These are phyloP conservation scores for Wickerhamomyces pijperi DNA, from an alignment of 805 yeast genomes.

Conservation along the genomic window DNA sequence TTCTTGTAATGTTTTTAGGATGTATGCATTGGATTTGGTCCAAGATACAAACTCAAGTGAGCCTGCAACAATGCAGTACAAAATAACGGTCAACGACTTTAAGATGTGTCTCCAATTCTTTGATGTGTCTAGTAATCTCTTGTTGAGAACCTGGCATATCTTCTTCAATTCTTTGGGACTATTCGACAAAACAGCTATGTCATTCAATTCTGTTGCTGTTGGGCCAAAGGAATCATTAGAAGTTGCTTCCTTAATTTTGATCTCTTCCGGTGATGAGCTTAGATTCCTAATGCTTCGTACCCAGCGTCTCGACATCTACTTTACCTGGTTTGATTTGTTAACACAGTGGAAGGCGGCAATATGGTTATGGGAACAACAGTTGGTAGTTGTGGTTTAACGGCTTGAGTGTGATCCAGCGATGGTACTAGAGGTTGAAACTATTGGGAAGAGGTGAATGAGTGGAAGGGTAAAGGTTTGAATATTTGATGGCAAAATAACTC, in stretches of 20 bases:
- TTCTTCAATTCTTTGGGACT: conserved; percentile 26
- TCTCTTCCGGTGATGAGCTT: conserved; percentile 19
- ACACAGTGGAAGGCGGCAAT: too few species aligned
- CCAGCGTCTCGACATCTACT: conserved; percentile 17
- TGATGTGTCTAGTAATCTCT: conserved; percentile 24
- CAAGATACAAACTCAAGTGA: conserved; percentile 38
- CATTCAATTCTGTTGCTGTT: conserved; percentile 41
- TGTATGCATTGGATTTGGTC: conserved; percentile 29
- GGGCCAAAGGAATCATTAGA: conserved; percentile 45
- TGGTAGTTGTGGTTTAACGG: too few species aligned
- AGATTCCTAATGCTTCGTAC: conserved; percentile 23
- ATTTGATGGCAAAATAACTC: too few species aligned
- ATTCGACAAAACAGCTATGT: conserved; percentile 36
- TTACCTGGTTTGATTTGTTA: not conserved
- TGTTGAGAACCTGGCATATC: conserved; percentile 29
- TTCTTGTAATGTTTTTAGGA: conserved; percentile 19
- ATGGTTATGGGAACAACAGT: too few species aligned
- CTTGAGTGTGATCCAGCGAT: too few species aligned
- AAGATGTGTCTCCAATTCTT: conserved; percentile 29
- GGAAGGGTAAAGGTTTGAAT: too few species aligned
- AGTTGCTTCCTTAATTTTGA: conserved; percentile 34
- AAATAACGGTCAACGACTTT: conserved; percentile 41
- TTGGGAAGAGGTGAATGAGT: too few species aligned
- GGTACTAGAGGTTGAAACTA: too few species aligned
- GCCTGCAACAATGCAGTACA: conserved; percentile 42